Evolutionary conservation across 1,284 basidiomycete genomes (phyloP).

Genomic region (Porodaedalea pini): DNA sequence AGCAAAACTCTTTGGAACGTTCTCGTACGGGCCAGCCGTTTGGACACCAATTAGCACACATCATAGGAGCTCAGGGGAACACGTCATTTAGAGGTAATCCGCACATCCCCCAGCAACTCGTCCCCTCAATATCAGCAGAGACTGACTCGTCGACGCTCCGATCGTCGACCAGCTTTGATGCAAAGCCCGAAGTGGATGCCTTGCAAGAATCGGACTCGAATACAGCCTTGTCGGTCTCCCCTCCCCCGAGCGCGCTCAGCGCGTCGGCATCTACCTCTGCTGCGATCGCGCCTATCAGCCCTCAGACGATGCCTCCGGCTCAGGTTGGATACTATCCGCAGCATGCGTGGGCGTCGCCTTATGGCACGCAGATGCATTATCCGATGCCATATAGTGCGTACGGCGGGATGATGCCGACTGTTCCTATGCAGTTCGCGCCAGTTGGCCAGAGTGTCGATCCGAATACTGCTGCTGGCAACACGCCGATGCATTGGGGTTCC

Average conservation of each 20-base stretch:
- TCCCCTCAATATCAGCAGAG: slow-evolving; percentile 8
- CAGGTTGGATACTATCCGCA: slow-evolving; percentile 47
- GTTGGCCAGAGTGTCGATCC: slow-evolving; percentile 1
- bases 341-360: slow-evolving; percentile 53
- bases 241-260: slow-evolving; percentile 24
- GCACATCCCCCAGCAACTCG: neutral
- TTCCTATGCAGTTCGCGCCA: slow-evolving; percentile 6
- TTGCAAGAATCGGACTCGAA: slow-evolving; percentile 21
- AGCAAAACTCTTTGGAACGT: neutral
- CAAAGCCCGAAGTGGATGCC: slow-evolving; percentile 1
- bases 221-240: slow-evolving; percentile 31
- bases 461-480: neutral
- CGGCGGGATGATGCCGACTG: slow-evolving; percentile 8
- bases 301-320: slow-evolving; percentile 34
- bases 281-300: slow-evolving; percentile 31
- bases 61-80: neutral
- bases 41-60: neutral
- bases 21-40: neutral
- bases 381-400: slow-evolving; percentile 40
- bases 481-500: slow-evolving; percentile 8
- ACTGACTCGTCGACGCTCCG: slow-evolving; percentile 14
- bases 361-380: slow-evolving; percentile 48
- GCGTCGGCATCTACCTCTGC: slow-evolving; percentile 22
- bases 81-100: slow-evolving; percentile 2
- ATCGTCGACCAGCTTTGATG: slow-evolving; percentile 12